Evolutionary conservation across 345 rosid species (phyloP), one percentile per base, ranked within the genome.

Genomic region (Heritiera fomes): DNA sequence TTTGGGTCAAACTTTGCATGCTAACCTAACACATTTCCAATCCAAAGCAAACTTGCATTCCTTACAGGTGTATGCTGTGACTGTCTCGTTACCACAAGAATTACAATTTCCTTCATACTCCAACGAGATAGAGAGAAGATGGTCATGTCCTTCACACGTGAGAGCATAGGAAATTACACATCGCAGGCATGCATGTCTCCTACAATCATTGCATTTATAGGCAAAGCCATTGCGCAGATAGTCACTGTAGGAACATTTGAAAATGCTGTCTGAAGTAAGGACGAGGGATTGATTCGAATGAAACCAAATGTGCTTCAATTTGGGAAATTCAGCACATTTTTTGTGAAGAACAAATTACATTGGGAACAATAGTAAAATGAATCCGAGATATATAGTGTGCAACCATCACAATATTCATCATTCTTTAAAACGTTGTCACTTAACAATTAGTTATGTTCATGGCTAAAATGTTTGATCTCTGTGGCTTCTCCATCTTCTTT

Each of bases 381-480:
- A 45, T 6, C 15, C 11, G 43, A 32, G 43, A 63, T 63, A 0
- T 8, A 32, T 32, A 3, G n/a, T 8, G 6, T 0, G 10, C 67
- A 63, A 0, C 67, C 67, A 14, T 63, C 43, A 14, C 67, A 63
- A 0, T 6, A 0, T 32, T 34, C 14, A 63, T 63, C 18, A 13
- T 13, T 13, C 66, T 0, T 30, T 62, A 3, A 2, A 1, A 13
- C 5, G 1, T 63, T 6, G 43, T 32, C 40, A 1, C 41, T 8
- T 13, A 63, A 63, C 0, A 34, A 5, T 12, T 32, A 14, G 18
- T 5, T 7, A 1, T 63, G 67, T 1, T 30, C 40, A 73, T 81
- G 83, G 13, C 83, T 77, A 43, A 81, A 81, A 43, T 81, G 80
- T 20, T 81, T 30, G 2, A 72, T 80, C 18, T 52, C 17, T 13